A percentile compares a stretch with the other conserved stretches of the same genome.
Conservation (phyloP, 805 yeast genomes). For the Pichia paraexigua region DNA sequence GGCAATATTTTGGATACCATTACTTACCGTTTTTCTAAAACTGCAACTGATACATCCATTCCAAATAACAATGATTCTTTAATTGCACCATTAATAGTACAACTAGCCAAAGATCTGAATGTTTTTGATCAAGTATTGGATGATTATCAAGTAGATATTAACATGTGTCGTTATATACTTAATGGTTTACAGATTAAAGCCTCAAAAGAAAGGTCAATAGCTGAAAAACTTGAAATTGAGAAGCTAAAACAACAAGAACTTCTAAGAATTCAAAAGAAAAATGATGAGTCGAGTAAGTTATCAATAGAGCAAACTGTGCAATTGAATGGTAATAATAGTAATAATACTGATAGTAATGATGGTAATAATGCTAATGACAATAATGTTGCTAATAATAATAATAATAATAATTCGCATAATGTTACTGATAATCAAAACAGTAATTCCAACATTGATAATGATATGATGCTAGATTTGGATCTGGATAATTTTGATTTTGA, state of each 20-base stretch:
- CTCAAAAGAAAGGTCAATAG: constrained; percentile 22
- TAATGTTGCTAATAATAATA: no score
- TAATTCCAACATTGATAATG: constrained; percentile 7
- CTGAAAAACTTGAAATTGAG: constrained; percentile 14
- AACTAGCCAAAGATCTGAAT: constrained; percentile 20
- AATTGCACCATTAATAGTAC: constrained; percentile 19
- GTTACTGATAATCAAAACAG: neutral
- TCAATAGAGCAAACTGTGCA: neutral
- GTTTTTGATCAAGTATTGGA: constrained; percentile 25
- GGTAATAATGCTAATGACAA: no score
- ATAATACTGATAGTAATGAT: no score
- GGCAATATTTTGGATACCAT: constrained; percentile 27
- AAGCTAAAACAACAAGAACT: neutral
- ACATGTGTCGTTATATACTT: constrained; percentile 23
- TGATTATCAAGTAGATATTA: constrained; percentile 22
- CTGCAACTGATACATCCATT: constrained; percentile 20
- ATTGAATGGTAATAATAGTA: no score
- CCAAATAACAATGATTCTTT: constrained; percentile 25
- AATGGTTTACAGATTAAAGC: constrained; percentile 22
- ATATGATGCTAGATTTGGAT: constrained; percentile 23
- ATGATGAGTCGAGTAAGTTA: neutral
- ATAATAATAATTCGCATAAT: no score
- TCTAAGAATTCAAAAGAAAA: neutral
- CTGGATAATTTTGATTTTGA: constrained; percentile 22
- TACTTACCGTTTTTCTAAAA: constrained; percentile 19